Conservation (phyloP, 2,329 filamentous ascomycete genomes). For the Madurella fahalii region DNA sequence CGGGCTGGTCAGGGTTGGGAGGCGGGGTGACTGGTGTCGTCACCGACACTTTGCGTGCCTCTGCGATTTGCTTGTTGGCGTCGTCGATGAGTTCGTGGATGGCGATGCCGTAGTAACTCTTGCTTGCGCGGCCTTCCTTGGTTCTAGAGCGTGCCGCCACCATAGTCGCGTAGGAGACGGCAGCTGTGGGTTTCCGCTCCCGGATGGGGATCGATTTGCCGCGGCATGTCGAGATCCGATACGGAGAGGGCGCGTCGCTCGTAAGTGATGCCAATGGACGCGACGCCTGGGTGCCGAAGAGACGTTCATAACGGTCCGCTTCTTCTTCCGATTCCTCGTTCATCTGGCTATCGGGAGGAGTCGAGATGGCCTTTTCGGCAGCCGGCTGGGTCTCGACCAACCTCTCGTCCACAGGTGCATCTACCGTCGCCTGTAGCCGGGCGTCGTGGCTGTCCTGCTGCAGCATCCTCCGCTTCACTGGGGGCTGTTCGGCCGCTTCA, state of each 20-base stretch:
- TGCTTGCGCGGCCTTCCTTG: constrained; percentile 63
- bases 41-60: constrained; percentile 30
- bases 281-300: constrained; percentile 20
- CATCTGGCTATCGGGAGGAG: constrained; percentile 23
- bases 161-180: constrained; percentile 60
- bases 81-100: constrained; percentile 79
- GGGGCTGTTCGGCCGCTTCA: constrained; percentile 30
- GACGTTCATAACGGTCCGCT: constrained; percentile 23
- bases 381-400: constrained; percentile 1
- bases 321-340: constrained; percentile 21
- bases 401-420: background rate
- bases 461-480: constrained; percentile 43
- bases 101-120: constrained; percentile 86
- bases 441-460: constrained; percentile 27
- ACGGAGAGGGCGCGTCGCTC: constrained; percentile 25
- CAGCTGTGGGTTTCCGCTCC: constrained; percentile 45
- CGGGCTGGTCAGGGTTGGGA: constrained; percentile 31
- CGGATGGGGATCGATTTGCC: constrained; percentile 55
- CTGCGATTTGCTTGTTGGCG: constrained; percentile 56
- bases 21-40: constrained; percentile 23
- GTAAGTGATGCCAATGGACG: constrained; percentile 6
- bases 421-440: background rate
- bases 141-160: constrained; percentile 64
- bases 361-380: constrained; percentile 11
- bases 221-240: constrained; percentile 50